phyloP scores from a whole-genome alignment of 768 basidiomycete species.

The Trichaptum fuscoviolaceum region DNA sequence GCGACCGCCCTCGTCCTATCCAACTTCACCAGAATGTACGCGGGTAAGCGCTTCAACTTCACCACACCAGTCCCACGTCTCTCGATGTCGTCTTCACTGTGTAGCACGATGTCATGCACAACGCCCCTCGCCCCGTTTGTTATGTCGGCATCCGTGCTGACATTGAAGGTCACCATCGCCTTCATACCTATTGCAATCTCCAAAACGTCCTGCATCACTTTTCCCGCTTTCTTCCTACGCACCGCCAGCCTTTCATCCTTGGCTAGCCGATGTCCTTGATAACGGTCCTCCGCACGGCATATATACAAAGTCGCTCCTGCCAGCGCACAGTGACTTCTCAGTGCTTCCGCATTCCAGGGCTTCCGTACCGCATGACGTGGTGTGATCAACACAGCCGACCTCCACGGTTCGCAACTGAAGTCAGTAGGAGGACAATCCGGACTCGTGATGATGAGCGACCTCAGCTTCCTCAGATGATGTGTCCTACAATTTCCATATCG shows the following conservation, averaged over 20 bases:
- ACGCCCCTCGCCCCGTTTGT: constrained; percentile 36
- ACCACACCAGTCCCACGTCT: constrained; percentile 12
- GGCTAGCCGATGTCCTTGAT: constrained; percentile 7
- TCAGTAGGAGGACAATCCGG: constrained; percentile 10
- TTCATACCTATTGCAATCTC: constrained; percentile 31
- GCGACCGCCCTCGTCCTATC: constrained; percentile 11
- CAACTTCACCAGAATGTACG: constrained; percentile 27
- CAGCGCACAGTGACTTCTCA: constrained; percentile 17
- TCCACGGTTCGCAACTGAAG: constrained; percentile 21
- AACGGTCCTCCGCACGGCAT: constrained; percentile 22
- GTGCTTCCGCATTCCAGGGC: constrained; percentile 24
- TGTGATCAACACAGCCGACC: constrained; percentile 21
- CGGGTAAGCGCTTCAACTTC: constrained; percentile 26
- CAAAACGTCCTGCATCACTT: constrained; percentile 16
- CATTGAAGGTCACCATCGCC: constrained; percentile 33
- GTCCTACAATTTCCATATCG: constrained; percentile 20
- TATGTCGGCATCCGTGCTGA: constrained; percentile 32
- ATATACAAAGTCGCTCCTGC: constrained; percentile 17
- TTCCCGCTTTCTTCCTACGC: constrained; percentile 12
- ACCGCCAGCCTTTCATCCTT: constrained; percentile 8
- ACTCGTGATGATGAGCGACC: constrained; percentile 18
- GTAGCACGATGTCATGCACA: constrained; percentile 28
- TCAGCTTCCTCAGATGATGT: constrained; percentile 25
- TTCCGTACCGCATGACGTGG: constrained; percentile 24
- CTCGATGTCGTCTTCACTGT: constrained; percentile 23